Base-by-base conservation (phyloP, 2,329 filamentous ascomycete genomes). In the Fusarium annulatum region DNA sequence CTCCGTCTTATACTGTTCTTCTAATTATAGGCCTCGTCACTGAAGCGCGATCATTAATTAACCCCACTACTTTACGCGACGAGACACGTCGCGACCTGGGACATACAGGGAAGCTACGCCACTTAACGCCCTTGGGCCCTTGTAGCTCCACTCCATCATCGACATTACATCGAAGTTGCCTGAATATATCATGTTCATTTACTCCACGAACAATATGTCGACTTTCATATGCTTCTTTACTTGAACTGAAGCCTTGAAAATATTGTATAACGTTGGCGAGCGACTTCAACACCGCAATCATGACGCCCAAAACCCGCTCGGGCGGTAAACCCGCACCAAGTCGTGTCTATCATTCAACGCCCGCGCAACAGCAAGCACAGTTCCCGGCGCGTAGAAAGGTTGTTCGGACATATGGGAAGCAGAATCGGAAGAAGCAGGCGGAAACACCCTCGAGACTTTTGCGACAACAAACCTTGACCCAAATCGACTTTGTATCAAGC, bases 391-490 rank as follows among this genome's bases (percentile, higher is more conserved):
- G 82, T 28, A 79, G 77, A 53, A 82, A 73, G 42, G 76, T 74
- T 19, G 73, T 84, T 18, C 81, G 79, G 30, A 82, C 81, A n/a
- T 83, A 83, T 58, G 79, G 79, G 16, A 78, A 79, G 23, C 73
- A 77, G 55, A 77, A 74, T 41, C 66, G 63, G 18, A 72, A 67
- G 64, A 73, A 76, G 45, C 69, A 72, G 41, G 58, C 62, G 18
- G 70, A 76, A 18, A 71, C 52, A 23, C 67, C 58, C 21, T 60
- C 71, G 1, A 72, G 69, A 23, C 63, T 73, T 8, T 61, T 84
- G 49, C 79, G 79, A 64, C 84, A 86, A 75, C 82, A 84, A 76
- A 86, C 84, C 3, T 71, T 86, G 28, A 86, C 84, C 9, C 84
- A 86, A 71, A 81, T 85, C 48, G 81, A 82, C 52, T 84, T 81